Evolutionary conservation across 2,329 filamentous ascomycete species (phyloP).

Genomic region (Pestalotiopsis sp.): DNA sequence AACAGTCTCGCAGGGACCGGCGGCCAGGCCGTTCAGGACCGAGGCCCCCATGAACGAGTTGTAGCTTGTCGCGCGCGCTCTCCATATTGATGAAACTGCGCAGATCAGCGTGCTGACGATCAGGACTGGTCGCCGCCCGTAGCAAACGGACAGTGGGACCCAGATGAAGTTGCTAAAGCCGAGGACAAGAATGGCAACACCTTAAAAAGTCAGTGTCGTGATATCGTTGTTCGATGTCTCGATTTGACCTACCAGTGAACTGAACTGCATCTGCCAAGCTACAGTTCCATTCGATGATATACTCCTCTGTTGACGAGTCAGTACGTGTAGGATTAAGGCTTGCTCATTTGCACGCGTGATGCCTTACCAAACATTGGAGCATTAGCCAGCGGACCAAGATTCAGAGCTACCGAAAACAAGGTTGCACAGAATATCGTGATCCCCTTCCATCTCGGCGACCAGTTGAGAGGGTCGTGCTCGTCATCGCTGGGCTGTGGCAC

Average conservation of each 20-base stretch:
- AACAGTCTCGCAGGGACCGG: constrained; percentile 64
- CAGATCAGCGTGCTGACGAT: constrained; percentile 47
- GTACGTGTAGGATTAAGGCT: background rate
- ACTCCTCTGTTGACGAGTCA: constrained; percentile 45
- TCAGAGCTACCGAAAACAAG: constrained; percentile 43
- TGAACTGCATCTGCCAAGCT: constrained; percentile 53
- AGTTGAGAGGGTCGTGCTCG: constrained; percentile 52
- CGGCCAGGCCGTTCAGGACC: constrained; percentile 60
- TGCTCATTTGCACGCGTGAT: too few relatives aligned
- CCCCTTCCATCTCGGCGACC: constrained; percentile 49
- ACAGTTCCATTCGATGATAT: constrained; percentile 57
- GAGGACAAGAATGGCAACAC: constrained; percentile 48
- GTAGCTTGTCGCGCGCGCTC: constrained; percentile 60
- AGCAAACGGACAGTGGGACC: constrained; percentile 51
- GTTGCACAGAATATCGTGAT: constrained; percentile 33
- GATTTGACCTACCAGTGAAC: constrained; percentile 35
- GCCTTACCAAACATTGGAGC: constrained; percentile 55
- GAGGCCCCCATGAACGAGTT: constrained; percentile 63
- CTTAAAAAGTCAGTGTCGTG: constrained; percentile 12
- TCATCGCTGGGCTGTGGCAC: constrained; percentile 51
- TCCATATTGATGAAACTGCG: constrained; percentile 47
- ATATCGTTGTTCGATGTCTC: background rate
- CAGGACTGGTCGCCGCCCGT: constrained; percentile 50
- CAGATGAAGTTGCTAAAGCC: constrained; percentile 56
- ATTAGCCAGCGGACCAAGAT: constrained; percentile 43